Percentiles rank a stretch among this genome's conserved stretches.
These are phyloP conservation scores for Hanseniaspora guilliermondii DNA, from an alignment of 805 yeast species.

Conservation along the genomic window DNA sequence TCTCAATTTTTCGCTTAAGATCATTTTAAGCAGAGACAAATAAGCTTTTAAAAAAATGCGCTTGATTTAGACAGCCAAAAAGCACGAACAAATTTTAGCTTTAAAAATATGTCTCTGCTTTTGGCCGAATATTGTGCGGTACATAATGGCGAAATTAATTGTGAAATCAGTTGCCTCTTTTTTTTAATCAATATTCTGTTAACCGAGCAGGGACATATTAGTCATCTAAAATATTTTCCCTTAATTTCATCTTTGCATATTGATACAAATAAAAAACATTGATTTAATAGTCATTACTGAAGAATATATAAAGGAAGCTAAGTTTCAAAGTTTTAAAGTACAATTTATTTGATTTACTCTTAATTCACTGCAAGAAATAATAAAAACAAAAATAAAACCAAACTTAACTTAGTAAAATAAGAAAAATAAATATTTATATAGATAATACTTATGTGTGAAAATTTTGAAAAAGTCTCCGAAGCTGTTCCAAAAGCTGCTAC, in stretches of 20 bases:
- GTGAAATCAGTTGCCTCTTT: neutral
- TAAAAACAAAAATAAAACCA: too few species aligned
- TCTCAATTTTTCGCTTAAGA: neutral
- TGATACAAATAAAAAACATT: too few species aligned
- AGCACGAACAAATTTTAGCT: neutral
- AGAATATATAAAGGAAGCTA: neutral
- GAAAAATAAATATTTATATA: neutral
- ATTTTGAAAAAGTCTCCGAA: conserved; percentile 37
- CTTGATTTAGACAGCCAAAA: neutral
- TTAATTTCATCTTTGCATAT: neutral
- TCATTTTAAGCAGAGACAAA: neutral
- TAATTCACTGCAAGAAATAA: too few species aligned
- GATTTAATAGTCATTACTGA: neutral
- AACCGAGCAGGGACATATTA: neutral
- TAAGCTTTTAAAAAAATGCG: neutral
- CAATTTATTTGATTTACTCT: too few species aligned
- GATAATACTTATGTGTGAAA: neutral
- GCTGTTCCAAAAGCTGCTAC: conserved; percentile 24
- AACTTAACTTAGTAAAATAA: neutral
- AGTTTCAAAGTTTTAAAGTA: neutral
- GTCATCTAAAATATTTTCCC: neutral
- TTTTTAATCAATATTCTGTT: neutral
- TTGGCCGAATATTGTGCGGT: neutral
- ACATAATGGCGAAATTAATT: neutral
- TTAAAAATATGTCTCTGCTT: neutral